Evolutionary conservation across 345 rosid species (phyloP), one percentile per base, ranked within the genome.

Genomic region (Abelmoschus esculentus): DNA sequence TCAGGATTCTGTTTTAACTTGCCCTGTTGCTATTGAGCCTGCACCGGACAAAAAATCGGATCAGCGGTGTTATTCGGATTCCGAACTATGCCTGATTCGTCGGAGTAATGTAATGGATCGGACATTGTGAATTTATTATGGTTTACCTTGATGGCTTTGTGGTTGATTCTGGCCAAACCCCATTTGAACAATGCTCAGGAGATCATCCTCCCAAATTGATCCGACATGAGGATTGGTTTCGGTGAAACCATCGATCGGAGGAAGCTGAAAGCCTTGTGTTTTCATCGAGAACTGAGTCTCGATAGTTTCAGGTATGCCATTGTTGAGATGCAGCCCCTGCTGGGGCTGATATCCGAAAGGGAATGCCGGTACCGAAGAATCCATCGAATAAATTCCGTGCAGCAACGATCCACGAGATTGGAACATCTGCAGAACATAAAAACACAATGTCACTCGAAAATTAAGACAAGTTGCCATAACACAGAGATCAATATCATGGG

Each of bases 111-210:
- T 40, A 4, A 14, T 49, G n/a, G 52, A 7, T 26, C 44, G 44
- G 11, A 8, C 44, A 29, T 29, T 29, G 38, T 34, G 38, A 34
- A 6, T 34, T 34, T 34, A 19, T 18, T 26, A 7, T 29, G 54
- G 32, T 42, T 46, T 52, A 70, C 57, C 44, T 8, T 42, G 55
- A 42, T 55, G 57, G 61, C 66, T 42, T 28, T 56, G 53, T 40
- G 65, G 5, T 46, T 74, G 89, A 76, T 80, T 80, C 79, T 83
- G 91, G 60, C 73, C 82, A 72, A 89, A 89, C 29, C 87, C 42
- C 98, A 93, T 89, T 72, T 91, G 97, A 72, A 93, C 95, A 70
- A 88, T 68, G 76, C 89, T 84, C 69, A 86, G 96, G 9, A 91
- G 86, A 70, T 89, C 98, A 70, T 91, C 91, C 66, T 88, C 95